A percentile compares a stretch with the other conserved stretches of the same genome.
Conservation (phyloP, 2,329 filamentous ascomycete species). For the Fonsecaea multimorphosa region DNA sequence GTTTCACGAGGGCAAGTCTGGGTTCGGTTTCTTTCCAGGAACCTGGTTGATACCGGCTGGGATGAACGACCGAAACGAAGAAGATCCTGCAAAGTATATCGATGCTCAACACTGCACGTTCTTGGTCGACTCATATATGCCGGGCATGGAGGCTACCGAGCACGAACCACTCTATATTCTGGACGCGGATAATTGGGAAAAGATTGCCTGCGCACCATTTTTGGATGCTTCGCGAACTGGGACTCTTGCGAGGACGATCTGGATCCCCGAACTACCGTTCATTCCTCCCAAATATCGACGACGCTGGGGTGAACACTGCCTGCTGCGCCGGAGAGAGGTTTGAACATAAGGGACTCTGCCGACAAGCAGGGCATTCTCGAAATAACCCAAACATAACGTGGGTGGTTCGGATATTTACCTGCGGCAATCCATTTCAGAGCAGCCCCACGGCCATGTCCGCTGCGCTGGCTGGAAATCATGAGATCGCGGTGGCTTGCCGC, state of each 20-base stretch:
- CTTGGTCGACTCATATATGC: constrained; percentile 85
- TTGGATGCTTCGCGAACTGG: constrained; percentile 79
- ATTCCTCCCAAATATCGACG: constrained; percentile 73
- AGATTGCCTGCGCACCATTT: constrained; percentile 76
- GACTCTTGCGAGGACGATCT: constrained; percentile 75
- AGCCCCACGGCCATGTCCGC: constrained; percentile 8
- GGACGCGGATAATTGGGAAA: constrained; percentile 76
- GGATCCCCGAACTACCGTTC: constrained; percentile 74
- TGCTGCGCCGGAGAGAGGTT: constrained; percentile 66
- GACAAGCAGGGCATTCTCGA: constrained; percentile 6
- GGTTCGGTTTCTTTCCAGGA: constrained; percentile 78
- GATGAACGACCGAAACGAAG: constrained; percentile 90
- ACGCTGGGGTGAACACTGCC: constrained; percentile 87
- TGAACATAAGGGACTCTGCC: constrained; percentile 3
- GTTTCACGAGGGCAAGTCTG: constrained; percentile 75
- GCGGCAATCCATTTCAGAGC: constrained; percentile 1
- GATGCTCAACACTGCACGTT: constrained; percentile 77
- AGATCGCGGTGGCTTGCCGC: constrained; percentile 29
- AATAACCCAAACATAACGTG: background rate
- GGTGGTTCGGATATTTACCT: constrained; percentile 1
- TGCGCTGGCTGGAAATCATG: background rate
- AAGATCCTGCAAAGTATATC: constrained; percentile 85
- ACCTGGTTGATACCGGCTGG: constrained; percentile 81
- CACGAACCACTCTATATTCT: constrained; percentile 81
- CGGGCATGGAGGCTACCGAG: constrained; percentile 62